Evolutionary conservation across 768 basidiomycete species (phyloP).

Genomic region (Pulveroboletus sp.): DNA sequence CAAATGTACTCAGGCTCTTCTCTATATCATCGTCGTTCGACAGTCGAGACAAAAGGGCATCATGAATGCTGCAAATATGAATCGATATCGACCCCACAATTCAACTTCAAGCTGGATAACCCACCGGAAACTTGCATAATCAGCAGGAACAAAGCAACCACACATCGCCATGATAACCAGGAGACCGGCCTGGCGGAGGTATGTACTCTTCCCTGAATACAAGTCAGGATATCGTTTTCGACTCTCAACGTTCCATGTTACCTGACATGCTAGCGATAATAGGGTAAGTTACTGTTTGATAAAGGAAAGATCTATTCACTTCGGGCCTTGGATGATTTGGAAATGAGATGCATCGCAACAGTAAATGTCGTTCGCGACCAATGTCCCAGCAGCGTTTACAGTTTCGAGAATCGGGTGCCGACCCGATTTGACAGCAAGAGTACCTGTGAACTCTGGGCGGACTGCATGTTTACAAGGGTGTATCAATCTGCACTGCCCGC

Average conservation of each 20-base stretch:
- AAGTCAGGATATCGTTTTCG: neutral
- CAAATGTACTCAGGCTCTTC: constrained; percentile 89
- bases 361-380: constrained; percentile 90
- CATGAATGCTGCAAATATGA: constrained; percentile 57
- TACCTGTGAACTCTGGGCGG: constrained; percentile 89
- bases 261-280: constrained; percentile 56
- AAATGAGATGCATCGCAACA: constrained; percentile 82
- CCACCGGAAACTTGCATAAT: constrained; percentile 87
- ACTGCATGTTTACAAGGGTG: constrained; percentile 39
- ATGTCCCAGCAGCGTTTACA: constrained; percentile 59
- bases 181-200: constrained; percentile 83
- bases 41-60: constrained; percentile 79
- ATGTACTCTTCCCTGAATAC: constrained; percentile 82
- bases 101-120: neutral
- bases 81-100: neutral
- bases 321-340: constrained; percentile 90
- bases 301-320: constrained; percentile 45
- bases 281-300: neutral
- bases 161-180: constrained; percentile 85
- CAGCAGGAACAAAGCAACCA: constrained; percentile 90
- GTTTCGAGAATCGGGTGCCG: constrained; percentile 86
- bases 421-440: constrained; percentile 84
- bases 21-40: constrained; percentile 95
- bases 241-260: constrained; percentile 3
- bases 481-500: neutral